Base-by-base conservation (phyloP, 331 rosid species). In the Malus hybrid region DNA sequence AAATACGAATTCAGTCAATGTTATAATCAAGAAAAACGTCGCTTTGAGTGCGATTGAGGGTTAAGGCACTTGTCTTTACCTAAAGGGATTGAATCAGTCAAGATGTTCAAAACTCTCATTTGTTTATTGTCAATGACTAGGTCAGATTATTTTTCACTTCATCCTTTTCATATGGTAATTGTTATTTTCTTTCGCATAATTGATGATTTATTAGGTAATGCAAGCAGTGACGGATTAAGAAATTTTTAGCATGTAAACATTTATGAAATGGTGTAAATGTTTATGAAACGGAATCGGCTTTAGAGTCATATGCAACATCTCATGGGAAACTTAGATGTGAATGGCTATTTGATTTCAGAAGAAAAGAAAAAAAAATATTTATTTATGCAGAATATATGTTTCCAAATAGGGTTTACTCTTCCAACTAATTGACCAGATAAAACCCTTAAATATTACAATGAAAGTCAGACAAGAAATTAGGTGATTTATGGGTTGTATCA, bases 81-180 rank as follows among this genome's bases (percentile, higher is more conserved):
- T 61, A 7, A 73, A 18, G 20, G 20, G 54, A 62, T 44, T 62
- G 77, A 73, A 62, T 28, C 61, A 9, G 46, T 39, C 46, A 39
- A 39, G 4, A 39, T 9, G 46, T 9, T 39, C 46, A 39, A 39
- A 10, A 39, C 46, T 39, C 3, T 0, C 48, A 60, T 60, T 36
- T 60, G 69, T 72, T 27, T 39, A 57, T 57, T 12, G 50, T 42
- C 29, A 39, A 68, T 42, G 80, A 68, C 80, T 48, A 55, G 80
- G 69, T 76, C 75, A 42, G 27, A 27, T 34, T n/a, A 52, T 16
- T 52, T 3, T 6, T 48, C 8, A 6, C 8, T 15, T 48, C 55
- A 16, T 52, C 57, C 9, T 52, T 16, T 52, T 16, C 20, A 16
- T 16, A 52, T 52, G 9, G 20, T 29, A 27, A 16, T 27, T 16